Conservation (phyloP, 352 stramenopile species). For the Pythium aristosporum region DNA sequence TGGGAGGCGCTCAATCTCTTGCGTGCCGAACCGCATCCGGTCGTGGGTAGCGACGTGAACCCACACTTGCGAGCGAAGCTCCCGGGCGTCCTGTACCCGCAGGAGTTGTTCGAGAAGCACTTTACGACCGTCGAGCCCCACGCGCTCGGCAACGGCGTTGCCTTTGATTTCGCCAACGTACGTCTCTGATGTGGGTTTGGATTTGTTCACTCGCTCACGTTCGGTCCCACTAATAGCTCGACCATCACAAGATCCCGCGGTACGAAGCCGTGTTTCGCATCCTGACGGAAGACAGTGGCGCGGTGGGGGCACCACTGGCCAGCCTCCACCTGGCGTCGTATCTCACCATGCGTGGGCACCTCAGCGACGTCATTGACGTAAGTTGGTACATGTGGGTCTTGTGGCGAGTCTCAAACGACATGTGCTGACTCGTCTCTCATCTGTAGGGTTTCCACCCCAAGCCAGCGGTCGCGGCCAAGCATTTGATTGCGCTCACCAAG, state of each 20-base stretch:
- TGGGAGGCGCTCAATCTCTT: conserved; percentile 64
- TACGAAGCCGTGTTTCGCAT: conserved; percentile 73
- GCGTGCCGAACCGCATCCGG: conserved; percentile 23
- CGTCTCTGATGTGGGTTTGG: neutral
- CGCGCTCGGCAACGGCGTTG: conserved; percentile 36
- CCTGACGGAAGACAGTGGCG: conserved; percentile 69
- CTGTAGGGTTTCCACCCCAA: conserved; percentile 64
- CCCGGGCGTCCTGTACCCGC: conserved; percentile 52
- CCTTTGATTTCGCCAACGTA: conserved; percentile 53
- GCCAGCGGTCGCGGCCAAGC: conserved; percentile 67
- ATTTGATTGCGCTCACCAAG: conserved; percentile 55
- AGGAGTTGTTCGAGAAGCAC: conserved; percentile 46
- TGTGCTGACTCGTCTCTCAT: neutral
- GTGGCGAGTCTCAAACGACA: neutral
- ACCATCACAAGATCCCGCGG: conserved; percentile 57
- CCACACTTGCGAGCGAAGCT: conserved; percentile 43
- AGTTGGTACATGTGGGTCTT: neutral
- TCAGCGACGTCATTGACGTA: conserved; percentile 56
- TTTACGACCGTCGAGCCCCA: conserved; percentile 42
- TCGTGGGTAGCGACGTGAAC: conserved; percentile 32
- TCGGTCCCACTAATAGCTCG: conserved; percentile 31
- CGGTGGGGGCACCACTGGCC: conserved; percentile 57
- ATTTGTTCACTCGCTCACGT: neutral
- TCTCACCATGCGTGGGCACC: conserved; percentile 50
- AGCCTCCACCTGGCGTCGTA: conserved; percentile 74